phyloP scores from a whole-genome alignment of 192 early-diverging fungal species.

The Backusella parvicylindrica region DNA sequence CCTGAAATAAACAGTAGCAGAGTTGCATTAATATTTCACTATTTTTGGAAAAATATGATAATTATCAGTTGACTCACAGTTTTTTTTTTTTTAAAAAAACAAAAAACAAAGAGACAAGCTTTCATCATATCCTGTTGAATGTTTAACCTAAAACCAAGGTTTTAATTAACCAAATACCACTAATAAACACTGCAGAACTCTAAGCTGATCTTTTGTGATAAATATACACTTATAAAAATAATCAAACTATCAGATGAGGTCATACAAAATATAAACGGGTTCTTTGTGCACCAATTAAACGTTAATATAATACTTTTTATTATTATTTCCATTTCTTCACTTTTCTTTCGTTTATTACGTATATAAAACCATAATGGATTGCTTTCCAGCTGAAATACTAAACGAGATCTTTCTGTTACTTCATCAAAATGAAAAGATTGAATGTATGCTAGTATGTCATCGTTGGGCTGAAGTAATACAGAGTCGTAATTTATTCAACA shows the following conservation, averaged over 20 bases:
- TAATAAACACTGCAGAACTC: not conserved
- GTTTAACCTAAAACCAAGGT: no score
- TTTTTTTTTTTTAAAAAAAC: no score
- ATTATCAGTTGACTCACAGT: no score
- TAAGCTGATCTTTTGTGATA: not conserved
- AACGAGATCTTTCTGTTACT: not conserved
- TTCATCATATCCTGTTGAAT: no score
- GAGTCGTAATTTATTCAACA: not conserved
- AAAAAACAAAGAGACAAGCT: no score
- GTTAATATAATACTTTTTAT: not conserved
- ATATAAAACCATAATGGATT: not conserved
- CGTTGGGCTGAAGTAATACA: not conserved
- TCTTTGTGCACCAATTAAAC: not conserved
- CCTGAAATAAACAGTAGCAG: no score
- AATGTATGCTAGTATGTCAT: not conserved
- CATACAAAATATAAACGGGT: not conserved
- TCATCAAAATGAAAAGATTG: not conserved
- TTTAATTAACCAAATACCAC: no score
- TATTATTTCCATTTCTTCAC: not conserved
- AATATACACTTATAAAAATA: not conserved
- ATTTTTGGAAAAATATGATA: no score
- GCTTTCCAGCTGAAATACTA: not conserved
- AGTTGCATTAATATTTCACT: no score
- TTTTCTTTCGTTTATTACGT: not conserved
- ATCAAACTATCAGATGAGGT: not conserved